Evolutionary conservation across 2,329 filamentous ascomycete genomes (phyloP), one percentile per base, ranked within the genome.

Genomic region (Neofusicoccum parvum): DNA sequence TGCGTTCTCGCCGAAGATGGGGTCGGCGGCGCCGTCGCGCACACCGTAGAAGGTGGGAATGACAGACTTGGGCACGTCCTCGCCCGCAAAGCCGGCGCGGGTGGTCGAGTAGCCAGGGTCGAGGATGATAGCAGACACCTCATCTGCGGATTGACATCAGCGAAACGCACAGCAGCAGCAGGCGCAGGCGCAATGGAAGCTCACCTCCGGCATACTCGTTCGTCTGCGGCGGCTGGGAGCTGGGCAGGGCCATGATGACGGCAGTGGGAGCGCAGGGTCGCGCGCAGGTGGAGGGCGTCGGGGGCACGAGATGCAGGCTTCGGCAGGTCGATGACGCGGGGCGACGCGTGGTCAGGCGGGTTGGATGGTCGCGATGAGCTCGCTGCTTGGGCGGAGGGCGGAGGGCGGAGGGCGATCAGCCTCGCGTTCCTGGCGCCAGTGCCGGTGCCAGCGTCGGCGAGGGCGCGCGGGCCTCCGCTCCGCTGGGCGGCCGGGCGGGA

Each of bases 81-180:
- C 96, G 75, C 96, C 95, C 12, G 96, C 96, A 75, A 98, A 99
- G 66, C 95, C 95, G 67, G 94, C 95, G 80, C 96, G 93, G 46
- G 92, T 94, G 71, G 88, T 90, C 75, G 91, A 92, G 81, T 93
- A 97, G 68, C 96, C 95, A 3, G 95, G 92, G 76, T 99, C 95
- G 75, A 99, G 92, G 43, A 99, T 92, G 71, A 99, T 91, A 62
- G 96, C 96, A 41, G 94, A 96, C 70, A 99, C 94, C 83, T 99
- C 95, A 83, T 99, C 95, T 97, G 56, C 37, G 36, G 3, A 32
- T 14, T 9, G 23, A 34, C 6, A 50, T 66, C 48, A 62, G 58
- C 27, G 36, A 20, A 9, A 41, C 20, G 36, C 15, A 15, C 60
- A 32, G 27, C 32, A 14, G n/a, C 41, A 34, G 23, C 17, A 15